A percentile compares a stretch with the other conserved stretches of the same genome.
These are phyloP conservation scores for Magnusiomyces paraingens DNA, from an alignment of 1,139 yeast genomes.

Conservation along the genomic window DNA sequence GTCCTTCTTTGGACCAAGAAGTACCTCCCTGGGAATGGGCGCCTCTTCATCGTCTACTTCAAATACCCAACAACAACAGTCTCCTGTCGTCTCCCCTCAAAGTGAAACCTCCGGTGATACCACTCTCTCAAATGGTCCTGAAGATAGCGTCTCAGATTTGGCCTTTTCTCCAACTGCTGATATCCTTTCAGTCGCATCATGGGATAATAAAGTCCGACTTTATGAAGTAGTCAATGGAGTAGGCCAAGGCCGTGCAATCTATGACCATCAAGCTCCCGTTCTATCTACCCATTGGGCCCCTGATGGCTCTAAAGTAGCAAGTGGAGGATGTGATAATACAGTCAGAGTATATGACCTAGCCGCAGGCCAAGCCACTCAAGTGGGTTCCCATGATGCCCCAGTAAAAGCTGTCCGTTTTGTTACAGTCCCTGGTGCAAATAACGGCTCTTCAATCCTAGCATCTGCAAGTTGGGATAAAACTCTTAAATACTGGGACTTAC, in stretches of 20 bases:
- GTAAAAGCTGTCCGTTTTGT: conserved; percentile 71
- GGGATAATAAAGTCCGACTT: conserved; percentile 94
- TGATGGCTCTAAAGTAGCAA: conserved; percentile 82
- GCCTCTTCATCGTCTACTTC: not conserved
- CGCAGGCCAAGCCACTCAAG: conserved; percentile 72
- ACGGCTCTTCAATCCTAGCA: conserved; percentile 76
- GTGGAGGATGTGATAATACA: conserved; percentile 92
- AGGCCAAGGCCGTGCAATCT: conserved; percentile 81
- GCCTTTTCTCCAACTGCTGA: conserved; percentile 93
- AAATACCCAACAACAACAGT: conserved; percentile 3
- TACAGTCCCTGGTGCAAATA: conserved; percentile 51
- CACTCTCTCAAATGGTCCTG: conserved; percentile 77
- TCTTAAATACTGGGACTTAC: conserved; percentile 85
- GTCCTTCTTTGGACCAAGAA: not conserved
- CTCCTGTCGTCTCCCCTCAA: conserved; percentile 49
- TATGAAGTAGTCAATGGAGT: conserved; percentile 71
- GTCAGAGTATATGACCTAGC: conserved; percentile 80
- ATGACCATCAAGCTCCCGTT: conserved; percentile 87
- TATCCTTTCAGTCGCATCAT: conserved; percentile 69
- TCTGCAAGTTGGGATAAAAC: conserved; percentile 98
- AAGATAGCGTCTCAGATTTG: conserved; percentile 82
- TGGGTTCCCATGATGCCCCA: conserved; percentile 82
- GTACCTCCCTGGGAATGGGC: not conserved
- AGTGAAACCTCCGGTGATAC: conserved; percentile 41
- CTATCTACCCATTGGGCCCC: conserved; percentile 72